Percentiles rank a stretch among this genome's conserved stretches.
Evolutionary conservation across 345 rosid species (phyloP).

Genomic region (Murraya paniculata): DNA sequence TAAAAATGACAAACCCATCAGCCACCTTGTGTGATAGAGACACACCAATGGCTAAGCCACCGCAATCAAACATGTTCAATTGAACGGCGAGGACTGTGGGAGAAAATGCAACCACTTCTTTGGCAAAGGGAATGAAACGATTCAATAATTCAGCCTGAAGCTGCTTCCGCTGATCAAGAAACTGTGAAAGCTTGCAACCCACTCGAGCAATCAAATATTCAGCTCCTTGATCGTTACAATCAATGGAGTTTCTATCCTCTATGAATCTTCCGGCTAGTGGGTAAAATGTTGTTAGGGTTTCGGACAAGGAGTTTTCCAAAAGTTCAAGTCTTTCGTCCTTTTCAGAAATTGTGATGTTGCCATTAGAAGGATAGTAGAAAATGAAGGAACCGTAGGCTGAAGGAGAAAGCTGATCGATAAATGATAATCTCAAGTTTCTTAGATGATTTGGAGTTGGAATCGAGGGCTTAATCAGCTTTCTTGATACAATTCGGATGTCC

Average conservation of each 20-base stretch:
- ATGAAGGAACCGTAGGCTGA: constrained; percentile 24
- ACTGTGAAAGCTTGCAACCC: background rate
- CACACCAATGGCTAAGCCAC: constrained; percentile 23
- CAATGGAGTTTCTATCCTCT: constrained; percentile 4
- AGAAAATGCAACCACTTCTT: background rate
- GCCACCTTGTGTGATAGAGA: constrained; percentile 17
- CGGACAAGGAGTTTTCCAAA: constrained; percentile 32
- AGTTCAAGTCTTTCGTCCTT: constrained; percentile 13
- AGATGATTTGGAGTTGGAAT: constrained; percentile 37
- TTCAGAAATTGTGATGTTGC: background rate
- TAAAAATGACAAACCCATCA: constrained; percentile 20
- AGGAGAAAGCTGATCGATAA: constrained; percentile 39
- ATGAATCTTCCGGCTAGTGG: constrained; percentile 26
- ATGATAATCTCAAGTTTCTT: constrained; percentile 30
- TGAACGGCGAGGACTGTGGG: constrained; percentile 18
- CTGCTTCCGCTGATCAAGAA: constrained; percentile 6
- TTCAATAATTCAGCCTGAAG: constrained; percentile 4
- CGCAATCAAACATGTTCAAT: constrained; percentile 23
- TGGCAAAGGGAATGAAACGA: constrained; percentile 5
- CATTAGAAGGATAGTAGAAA: constrained; percentile 30
- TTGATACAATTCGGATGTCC: constrained; percentile 27
- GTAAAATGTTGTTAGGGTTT: constrained; percentile 22
- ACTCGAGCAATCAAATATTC: constrained; percentile 25
- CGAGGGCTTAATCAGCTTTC: constrained; percentile 42
- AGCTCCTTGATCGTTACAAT: constrained; percentile 30